Evolutionary conservation across 139 green algal species (phyloP), one percentile per base, ranked within the genome.

Genomic region (Volvox reticuliferus): DNA sequence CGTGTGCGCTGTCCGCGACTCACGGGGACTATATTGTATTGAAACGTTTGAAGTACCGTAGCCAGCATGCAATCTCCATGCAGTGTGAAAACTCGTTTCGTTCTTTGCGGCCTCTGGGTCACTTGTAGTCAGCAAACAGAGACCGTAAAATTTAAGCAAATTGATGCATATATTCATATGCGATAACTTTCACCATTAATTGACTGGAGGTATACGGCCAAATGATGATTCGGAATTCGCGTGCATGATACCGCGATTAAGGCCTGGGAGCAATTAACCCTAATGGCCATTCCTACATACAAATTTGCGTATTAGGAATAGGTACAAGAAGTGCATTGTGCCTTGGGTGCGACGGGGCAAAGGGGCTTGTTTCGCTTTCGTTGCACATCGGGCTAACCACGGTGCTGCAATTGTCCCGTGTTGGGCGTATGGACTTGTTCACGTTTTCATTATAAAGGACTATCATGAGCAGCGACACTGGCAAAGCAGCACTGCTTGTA

Each of bases 401-500:
- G 2, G 21, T 73, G 2, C 65, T 73, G 21, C 65, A 73, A 73
- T 73, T 24, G 65, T 73, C 21, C 65, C 65, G 65, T 24, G 16
- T 73, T 28, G 65, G 21, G 65, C 24, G 5, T 12, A 24, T 16
- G 9, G 21, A 73, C 65, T 28, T 73, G 6, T 73, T 16, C 24
- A 73, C 9, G 65, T 73, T 28, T 73, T 5, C 62, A 68, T 84
- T 5, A 14, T 55, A 55, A 55, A 55, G 44, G 9, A 55, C 9
- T 55, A 55, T 77, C 62, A 93, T 88, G 69, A 92, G 33, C 75
- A 87, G 19, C 62, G 87, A 86, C 61, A 92, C 68, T 65, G 78
- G 14, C 50, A 89, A 71, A 65, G 33, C 16, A 32, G 84, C 20
- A 20, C 50, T 83, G 67, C n/a, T 92, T 1, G 93, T 96, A 44